Evolutionary conservation across 805 yeast species (phyloP).

Genomic region (Kuraishia capsulata): DNA sequence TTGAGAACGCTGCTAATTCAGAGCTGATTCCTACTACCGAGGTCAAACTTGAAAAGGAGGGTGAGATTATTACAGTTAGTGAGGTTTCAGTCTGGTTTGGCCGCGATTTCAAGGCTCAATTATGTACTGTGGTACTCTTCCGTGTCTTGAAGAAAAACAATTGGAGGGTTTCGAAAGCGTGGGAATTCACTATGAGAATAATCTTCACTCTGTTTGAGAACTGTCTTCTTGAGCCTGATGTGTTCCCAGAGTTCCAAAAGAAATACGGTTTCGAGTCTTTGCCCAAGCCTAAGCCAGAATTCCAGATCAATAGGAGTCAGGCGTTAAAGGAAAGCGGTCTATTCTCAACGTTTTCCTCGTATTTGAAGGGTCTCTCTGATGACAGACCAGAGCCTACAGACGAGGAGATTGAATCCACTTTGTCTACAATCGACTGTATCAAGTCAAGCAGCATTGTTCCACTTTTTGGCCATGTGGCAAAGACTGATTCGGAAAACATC

Average conservation of each 20-base stretch:
- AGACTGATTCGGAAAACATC: slow-evolving; percentile 24
- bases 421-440: slow-evolving; percentile 77
- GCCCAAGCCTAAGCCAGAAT: slow-evolving; percentile 57
- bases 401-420: slow-evolving; percentile 81
- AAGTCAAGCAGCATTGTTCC: slow-evolving; percentile 54
- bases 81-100: slow-evolving; percentile 81
- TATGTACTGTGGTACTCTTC: slow-evolving; percentile 80
- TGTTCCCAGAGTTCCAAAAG: slow-evolving; percentile 57
- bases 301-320: slow-evolving; percentile 51
- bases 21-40: slow-evolving; percentile 37
- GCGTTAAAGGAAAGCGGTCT: slow-evolving; percentile 68
- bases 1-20: slow-evolving; percentile 19
- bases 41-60: slow-evolving; percentile 40
- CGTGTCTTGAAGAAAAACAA: slow-evolving; percentile 58
- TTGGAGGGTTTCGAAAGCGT: slow-evolving; percentile 36
- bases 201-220: slow-evolving; percentile 61
- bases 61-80: slow-evolving; percentile 62
- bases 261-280: slow-evolving; percentile 42
- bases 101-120: slow-evolving; percentile 82
- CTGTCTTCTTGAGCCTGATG: slow-evolving; percentile 58
- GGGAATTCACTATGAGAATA: slow-evolving; percentile 54
- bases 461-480: slow-evolving; percentile 43
- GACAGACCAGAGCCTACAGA: slow-evolving; percentile 89
- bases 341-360: slow-evolving; percentile 87
- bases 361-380: slow-evolving; percentile 78